phyloP scores from a whole-genome alignment of 495 filamentous ascomycete genomes.

The Talaromyces stipitatus region DNA sequence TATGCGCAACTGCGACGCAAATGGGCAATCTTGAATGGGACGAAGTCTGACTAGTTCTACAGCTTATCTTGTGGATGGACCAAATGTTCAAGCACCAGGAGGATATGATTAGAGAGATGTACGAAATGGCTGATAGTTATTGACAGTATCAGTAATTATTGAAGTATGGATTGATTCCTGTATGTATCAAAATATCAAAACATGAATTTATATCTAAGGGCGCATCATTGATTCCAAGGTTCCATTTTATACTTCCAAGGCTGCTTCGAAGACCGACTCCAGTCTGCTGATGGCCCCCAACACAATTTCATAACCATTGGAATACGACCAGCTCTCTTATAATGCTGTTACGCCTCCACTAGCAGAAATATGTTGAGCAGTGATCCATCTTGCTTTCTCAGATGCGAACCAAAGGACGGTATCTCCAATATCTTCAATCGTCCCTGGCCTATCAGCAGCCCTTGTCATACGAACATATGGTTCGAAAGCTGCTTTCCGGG shows the following conservation, averaged over 20 bases:
- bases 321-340: background rate
- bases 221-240: too few relatives aligned
- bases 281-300: too few relatives aligned
- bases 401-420: slow-evolving; percentile 1
- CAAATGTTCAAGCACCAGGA: background rate
- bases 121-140: too few relatives aligned
- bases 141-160: too few relatives aligned
- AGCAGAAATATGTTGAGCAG: slow-evolving; percentile 6
- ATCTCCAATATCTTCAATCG: slow-evolving; percentile 7
- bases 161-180: too few relatives aligned
- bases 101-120: background rate
- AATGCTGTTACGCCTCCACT: slow-evolving; percentile 5
- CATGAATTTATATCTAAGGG: too few relatives aligned
- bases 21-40: background rate
- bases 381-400: slow-evolving; percentile 9
- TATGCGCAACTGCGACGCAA: background rate
- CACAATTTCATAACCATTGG: too few relatives aligned
- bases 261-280: too few relatives aligned
- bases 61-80: background rate
- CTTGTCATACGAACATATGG: background rate
- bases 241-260: too few relatives aligned
- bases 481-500: background rate
- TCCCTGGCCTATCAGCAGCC: background rate
- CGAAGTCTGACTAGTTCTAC: background rate
- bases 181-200: too few relatives aligned